These are phyloP conservation scores for Rhizopogon hawkerae DNA, from an alignment of 1,284 basidiomycete species.

Conservation along the genomic window DNA sequence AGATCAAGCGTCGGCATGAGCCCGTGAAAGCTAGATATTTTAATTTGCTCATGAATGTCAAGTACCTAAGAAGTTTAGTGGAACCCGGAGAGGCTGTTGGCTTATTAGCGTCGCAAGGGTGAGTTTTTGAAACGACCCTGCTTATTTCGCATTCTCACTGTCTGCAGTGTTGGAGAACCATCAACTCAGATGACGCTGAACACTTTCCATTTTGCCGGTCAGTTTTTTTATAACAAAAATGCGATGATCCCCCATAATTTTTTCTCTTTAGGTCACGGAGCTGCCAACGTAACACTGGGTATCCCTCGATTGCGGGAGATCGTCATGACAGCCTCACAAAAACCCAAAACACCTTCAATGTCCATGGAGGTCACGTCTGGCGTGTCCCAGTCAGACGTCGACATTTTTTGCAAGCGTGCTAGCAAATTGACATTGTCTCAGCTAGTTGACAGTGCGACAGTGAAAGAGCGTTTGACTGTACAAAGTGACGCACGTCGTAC, in stretches of 20 bases:
- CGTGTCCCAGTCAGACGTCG: constrained; percentile 51
- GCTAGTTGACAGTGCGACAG: constrained; percentile 77
- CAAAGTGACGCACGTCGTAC: constrained; percentile 69
- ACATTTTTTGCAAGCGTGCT: constrained; percentile 85
- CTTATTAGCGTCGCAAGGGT: constrained; percentile 96
- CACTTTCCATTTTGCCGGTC: constrained; percentile 98
- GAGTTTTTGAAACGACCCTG: constrained; percentile 21
- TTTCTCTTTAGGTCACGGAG: constrained; percentile 76
- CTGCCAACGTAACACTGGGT: constrained; percentile 98
- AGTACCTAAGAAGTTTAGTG: constrained; percentile 88
- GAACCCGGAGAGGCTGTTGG: constrained; percentile 99
- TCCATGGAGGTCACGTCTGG: constrained; percentile 64
- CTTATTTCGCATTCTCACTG: constrained; percentile 2
- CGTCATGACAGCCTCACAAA: constrained; percentile 96
- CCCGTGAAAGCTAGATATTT: constrained; percentile 59
- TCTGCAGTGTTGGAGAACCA: constrained; percentile 85
- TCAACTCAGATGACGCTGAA: constrained; percentile 99
- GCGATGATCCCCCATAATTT: background rate
- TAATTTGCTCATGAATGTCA: constrained; percentile 75
- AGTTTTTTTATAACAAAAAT: constrained; percentile 17
- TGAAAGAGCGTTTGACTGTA: constrained; percentile 71
- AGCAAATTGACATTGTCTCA: constrained; percentile 85
- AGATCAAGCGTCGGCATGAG: constrained; percentile 37
- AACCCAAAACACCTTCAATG: constrained; percentile 99
- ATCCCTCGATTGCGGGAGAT: constrained; percentile 98